Evolutionary conservation across 2,329 filamentous ascomycete species (phyloP), one percentile per base, ranked within the genome.

Genomic region (Cercospora brassicicola): DNA sequence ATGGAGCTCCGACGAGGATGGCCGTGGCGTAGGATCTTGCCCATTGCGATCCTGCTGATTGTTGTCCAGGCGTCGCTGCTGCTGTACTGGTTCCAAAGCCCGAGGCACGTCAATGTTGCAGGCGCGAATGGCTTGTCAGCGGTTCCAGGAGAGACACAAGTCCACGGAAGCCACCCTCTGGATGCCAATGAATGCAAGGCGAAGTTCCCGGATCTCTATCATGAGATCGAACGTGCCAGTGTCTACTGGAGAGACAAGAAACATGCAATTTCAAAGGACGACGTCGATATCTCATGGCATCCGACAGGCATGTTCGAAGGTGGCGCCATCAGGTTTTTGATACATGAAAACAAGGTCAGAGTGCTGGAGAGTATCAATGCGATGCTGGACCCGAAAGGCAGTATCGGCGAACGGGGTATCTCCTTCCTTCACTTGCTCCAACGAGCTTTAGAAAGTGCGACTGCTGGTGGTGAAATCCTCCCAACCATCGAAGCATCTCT

Each of bases 171-270:
- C 11, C 60, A 57, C 26, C 28, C 31, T 31, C 18, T 59, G 26
- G 23, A 20, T 42, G 62, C 56, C 28, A 26, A 42, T 13, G 73
- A 76, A 67, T 86, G 83, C 81, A 82, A 81, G 48, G 83, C 85
- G 62, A 80, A 84, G 64, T 85, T 86, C 69, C 79, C 82, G 0
- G 83, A 82, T 2, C 75, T 82, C 0, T 84, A 82, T 75, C 76
- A 74, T 66, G 71, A 75, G 4, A 78, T 84, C 28, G 76, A 81
- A 79, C 80, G 5, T 81, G 83, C 69, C 7, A 62, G 66, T 4
- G 26, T 45, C 3, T 64, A 67, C 20, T 72, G 71, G 71, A 64
- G 64, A 18, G 20, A 64, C 2, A 68, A 57, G 31, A 28, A 66
- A 15, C 66, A 69, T 36, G 69, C 51, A 7, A 66, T 71, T 30